phyloP scores from a whole-genome alignment of 208 protist species.

The Trypanosoma cruzi region DNA sequence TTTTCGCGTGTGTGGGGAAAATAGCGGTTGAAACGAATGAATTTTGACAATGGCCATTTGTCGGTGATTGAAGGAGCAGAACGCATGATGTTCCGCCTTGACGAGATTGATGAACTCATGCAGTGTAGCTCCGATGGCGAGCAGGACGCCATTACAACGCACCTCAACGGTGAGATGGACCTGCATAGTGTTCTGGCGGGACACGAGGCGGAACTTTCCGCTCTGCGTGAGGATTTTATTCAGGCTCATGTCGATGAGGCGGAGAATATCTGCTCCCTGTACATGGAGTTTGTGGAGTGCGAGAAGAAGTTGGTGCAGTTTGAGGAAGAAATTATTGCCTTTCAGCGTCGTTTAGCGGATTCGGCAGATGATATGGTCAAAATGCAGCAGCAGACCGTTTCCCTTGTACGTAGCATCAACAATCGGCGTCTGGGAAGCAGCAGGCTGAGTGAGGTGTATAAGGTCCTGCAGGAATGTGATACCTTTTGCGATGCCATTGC shows the following conservation, averaged over 20 bases:
- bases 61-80: conserved; percentile 40
- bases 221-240: conserved; percentile 65
- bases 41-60: background rate
- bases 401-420: conserved; percentile 65
- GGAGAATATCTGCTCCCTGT: conserved; percentile 64
- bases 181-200: conserved; percentile 39
- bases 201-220: conserved; percentile 69
- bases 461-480: conserved; percentile 80
- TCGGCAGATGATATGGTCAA: conserved; percentile 77
- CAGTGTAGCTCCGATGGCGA: conserved; percentile 37
- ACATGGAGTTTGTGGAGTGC: conserved; percentile 65
- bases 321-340: conserved; percentile 82
- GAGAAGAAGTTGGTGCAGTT: conserved; percentile 83
- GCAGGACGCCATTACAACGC: conserved; percentile 45
- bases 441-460: conserved; percentile 85
- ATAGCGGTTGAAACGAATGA: background rate
- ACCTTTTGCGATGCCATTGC: conserved; percentile 77
- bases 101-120: conserved; percentile 80
- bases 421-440: conserved; percentile 75
- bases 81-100: conserved; percentile 44
- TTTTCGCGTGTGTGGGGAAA: no score
- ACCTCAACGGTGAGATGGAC: conserved; percentile 59
- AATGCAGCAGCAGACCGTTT: conserved; percentile 83
- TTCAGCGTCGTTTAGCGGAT: conserved; percentile 75
- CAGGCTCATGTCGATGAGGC: conserved; percentile 55